phyloP scores from a whole-genome alignment of 2,329 filamentous ascomycete species.

The Onygena corvina region DNA sequence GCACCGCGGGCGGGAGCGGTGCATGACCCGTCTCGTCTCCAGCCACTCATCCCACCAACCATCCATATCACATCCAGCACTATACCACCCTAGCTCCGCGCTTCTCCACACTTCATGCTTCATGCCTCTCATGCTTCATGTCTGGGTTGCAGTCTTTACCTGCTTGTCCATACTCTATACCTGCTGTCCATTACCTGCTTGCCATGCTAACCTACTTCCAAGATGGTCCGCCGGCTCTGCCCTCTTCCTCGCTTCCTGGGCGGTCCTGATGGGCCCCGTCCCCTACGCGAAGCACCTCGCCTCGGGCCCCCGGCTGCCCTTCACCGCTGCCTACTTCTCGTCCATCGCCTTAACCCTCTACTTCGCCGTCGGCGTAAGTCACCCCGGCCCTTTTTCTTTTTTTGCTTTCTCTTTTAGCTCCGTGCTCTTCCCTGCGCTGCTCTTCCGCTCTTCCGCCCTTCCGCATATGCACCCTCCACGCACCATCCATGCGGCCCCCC shows the following conservation, averaged over 20 bases:
- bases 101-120: not conserved
- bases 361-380: conserved; percentile 80
- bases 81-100: not conserved
- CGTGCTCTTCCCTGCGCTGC: not conserved
- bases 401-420: conserved; percentile 6
- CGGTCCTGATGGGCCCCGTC: conserved; percentile 82
- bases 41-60: not conserved
- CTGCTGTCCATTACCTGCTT: no score
- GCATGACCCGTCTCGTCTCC: not conserved
- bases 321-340: conserved; percentile 89
- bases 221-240: conserved; percentile 93
- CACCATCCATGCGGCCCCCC: not conserved
- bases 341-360: conserved; percentile 82
- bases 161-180: no score
- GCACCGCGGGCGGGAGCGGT: not conserved
- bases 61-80: not conserved
- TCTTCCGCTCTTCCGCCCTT: not conserved
- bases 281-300: conserved; percentile 73
- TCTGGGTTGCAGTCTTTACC: not conserved
- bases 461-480: not conserved
- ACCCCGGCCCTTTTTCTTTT: conserved; percentile 13
- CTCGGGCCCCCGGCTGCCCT: conserved; percentile 74
- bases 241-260: conserved; percentile 85
- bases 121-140: not conserved
- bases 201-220: conserved; percentile 16